Evolutionary conservation across 192 early-diverging fungal species (phyloP).

Genomic region (Jimgerdemannia lactiflua): DNA sequence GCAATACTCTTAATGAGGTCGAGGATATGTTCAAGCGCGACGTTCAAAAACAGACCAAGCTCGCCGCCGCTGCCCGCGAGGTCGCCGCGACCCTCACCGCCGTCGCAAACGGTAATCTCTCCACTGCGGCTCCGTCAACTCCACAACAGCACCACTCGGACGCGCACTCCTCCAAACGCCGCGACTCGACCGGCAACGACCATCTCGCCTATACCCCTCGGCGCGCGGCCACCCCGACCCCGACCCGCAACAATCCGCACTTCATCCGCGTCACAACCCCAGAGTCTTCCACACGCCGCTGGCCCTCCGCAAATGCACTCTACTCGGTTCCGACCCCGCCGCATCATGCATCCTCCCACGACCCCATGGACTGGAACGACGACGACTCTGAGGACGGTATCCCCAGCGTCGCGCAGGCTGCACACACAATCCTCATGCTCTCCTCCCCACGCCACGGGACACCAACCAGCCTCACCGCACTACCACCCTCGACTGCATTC

Average conservation of each 20-base stretch:
- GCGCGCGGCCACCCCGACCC: no score
- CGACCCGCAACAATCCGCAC: not conserved
- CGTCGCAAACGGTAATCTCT: no score
- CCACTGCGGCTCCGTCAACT: slow-evolving; percentile 14
- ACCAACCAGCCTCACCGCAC: not conserved
- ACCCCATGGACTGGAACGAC: slow-evolving; percentile 12
- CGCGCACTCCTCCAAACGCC: no score
- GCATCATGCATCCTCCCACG: no score
- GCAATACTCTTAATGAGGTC: slow-evolving; percentile 32
- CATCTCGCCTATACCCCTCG: not conserved
- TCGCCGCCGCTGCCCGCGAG: slow-evolving; percentile 12
- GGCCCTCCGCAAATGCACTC: not conserved
- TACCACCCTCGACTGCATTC: no score
- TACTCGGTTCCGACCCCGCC: slow-evolving; percentile 1
- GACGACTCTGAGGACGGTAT: slow-evolving; percentile 11
- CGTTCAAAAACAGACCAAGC: slow-evolving; percentile 10
- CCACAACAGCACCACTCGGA: slow-evolving; percentile 17
- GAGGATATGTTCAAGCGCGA: slow-evolving; percentile 23
- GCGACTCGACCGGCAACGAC: no score
- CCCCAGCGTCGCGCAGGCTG: slow-evolving; percentile 23
- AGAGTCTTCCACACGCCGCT: not conserved
- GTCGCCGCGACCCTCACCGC: no score
- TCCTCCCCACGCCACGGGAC: slow-evolving; percentile 18
- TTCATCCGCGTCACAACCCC: not conserved
- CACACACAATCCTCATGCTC: slow-evolving; percentile 32